Conservation (phyloP, 1,284 basidiomycete genomes). For the Volvariella volvacea region DNA sequence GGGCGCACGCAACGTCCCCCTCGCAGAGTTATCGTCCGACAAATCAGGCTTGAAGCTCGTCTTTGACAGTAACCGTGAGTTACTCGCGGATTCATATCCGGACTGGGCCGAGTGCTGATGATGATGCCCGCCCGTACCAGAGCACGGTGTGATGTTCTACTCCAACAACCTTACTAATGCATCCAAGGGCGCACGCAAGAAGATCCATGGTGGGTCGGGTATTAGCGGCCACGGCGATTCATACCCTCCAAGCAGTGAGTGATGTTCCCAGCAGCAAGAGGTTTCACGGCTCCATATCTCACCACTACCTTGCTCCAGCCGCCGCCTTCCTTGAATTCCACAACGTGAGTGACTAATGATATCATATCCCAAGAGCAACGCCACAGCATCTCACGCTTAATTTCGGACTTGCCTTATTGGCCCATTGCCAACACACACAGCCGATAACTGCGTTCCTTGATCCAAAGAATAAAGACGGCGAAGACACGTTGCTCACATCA, state of each 20-base stretch:
- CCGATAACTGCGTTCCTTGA: conserved; percentile 45
- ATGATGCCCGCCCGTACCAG: conserved; percentile 24
- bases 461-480: conserved; percentile 34
- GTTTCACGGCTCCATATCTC: conserved; percentile 4
- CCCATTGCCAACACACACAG: conserved; percentile 17
- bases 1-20: conserved; percentile 27
- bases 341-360: conserved; percentile 31
- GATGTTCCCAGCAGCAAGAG: conserved; percentile 5
- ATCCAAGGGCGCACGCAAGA: conserved; percentile 51
- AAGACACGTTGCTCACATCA: conserved; percentile 49
- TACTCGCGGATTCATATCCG: background rate
- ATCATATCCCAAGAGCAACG: background rate
- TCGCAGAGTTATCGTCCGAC: conserved; percentile 47
- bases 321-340: conserved; percentile 75
- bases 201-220: conserved; percentile 70
- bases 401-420: conserved; percentile 1
- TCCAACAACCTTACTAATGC: conserved; percentile 47
- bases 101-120: no score
- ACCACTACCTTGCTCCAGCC: conserved; percentile 25
- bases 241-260: conserved; percentile 51
- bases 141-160: conserved; percentile 71
- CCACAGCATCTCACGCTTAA: background rate
- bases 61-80: conserved; percentile 67
- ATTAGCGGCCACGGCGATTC: conserved; percentile 49
- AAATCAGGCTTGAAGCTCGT: conserved; percentile 53